Evolutionary conservation across 1,139 yeast genomes (phyloP), one percentile per base, ranked within the genome.

Genomic region (Yamadazyma oceani): DNA sequence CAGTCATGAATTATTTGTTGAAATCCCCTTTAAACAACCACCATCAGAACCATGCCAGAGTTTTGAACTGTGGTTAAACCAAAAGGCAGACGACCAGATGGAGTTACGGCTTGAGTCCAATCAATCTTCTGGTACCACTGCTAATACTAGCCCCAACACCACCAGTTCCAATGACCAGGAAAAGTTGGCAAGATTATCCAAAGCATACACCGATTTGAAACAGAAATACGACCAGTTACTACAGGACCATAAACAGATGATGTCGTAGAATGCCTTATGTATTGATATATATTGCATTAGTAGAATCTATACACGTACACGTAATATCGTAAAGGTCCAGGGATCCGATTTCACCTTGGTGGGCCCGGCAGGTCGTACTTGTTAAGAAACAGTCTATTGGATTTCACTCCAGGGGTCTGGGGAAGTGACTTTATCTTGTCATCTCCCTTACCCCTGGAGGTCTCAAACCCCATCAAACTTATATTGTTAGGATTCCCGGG

Each of bases 401-500:
- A 12, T 12, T 24, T 24, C 26, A 5, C 21, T 19, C 21, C 21
- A 19, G 21, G 8, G 8, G 8, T 8, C 21, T 19, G 21, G 8
- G 21, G 21, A 6, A 5, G 8, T 8, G 8, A 8, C 8, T 19
- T 19, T 5, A 8, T 6, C 8, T 19, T 24, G 5, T 24, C n/a
- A 11, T 12, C 29, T 13, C 7, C 16, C n/a, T 29, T 29, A 12
- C 19, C 22, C 16, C 17, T 29, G n/a, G 24, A 8, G 4, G 32
- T 73, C n/a, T 23, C 42, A 56, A 83, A 82, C 3, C 92, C 94
- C 87, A 84, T 81, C 50, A 82, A 42, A 32, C 66, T 57, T 38
- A 63, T 55, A 60, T 63, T 55, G 21, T 48, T 46, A 5, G 43
- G 34, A 13, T 39, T 38, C 12, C 24, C 32, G 3, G 48, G 50